phyloP scores from a whole-genome alignment of 2,329 filamentous ascomycete genomes.

The Clarireedia paspali region DNA sequence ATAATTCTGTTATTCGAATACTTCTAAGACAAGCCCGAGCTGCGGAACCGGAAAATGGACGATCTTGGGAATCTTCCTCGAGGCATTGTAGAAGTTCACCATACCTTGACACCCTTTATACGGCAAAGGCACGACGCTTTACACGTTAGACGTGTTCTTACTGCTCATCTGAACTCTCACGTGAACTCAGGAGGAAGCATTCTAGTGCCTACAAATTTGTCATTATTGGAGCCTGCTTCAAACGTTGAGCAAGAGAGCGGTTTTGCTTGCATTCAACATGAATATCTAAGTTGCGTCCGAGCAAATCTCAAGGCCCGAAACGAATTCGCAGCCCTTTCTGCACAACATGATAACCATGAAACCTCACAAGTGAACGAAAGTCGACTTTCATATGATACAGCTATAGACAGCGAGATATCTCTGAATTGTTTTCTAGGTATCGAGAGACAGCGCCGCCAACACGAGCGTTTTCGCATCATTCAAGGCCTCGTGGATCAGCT shows the following conservation, averaged over 20 bases:
- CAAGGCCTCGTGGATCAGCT: conserved; percentile 45
- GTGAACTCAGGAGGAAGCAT: conserved; percentile 30
- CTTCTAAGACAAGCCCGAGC: background rate
- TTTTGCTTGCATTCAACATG: conserved; percentile 41
- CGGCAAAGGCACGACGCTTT: conserved; percentile 50
- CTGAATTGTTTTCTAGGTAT: conserved; percentile 45
- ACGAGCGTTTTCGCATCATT: conserved; percentile 41
- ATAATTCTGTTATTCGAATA: too few relatives aligned
- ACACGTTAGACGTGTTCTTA: conserved; percentile 47
- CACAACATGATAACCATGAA: conserved; percentile 14
- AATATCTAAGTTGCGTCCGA: conserved; percentile 47
- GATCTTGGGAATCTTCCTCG: conserved; percentile 26
- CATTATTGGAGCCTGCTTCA: conserved; percentile 38
- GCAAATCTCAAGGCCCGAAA: conserved; percentile 44
- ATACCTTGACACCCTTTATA: conserved; percentile 43
- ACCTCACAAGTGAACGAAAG: conserved; percentile 2
- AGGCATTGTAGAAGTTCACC: conserved; percentile 33
- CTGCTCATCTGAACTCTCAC: conserved; percentile 44
- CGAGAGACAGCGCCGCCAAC: conserved; percentile 45
- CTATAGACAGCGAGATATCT: conserved; percentile 9
- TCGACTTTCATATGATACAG: conserved; percentile 14
- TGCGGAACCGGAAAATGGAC: conserved; percentile 14
- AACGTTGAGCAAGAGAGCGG: conserved; percentile 30
- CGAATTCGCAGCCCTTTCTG: conserved; percentile 33
- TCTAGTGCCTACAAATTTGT: conserved; percentile 33